A percentile compares a stretch with the other conserved stretches of the same genome.
These are phyloP conservation scores for Colletotrichum cuscutae DNA, from an alignment of 2,329 filamentous ascomycete genomes.

Conservation along the genomic window DNA sequence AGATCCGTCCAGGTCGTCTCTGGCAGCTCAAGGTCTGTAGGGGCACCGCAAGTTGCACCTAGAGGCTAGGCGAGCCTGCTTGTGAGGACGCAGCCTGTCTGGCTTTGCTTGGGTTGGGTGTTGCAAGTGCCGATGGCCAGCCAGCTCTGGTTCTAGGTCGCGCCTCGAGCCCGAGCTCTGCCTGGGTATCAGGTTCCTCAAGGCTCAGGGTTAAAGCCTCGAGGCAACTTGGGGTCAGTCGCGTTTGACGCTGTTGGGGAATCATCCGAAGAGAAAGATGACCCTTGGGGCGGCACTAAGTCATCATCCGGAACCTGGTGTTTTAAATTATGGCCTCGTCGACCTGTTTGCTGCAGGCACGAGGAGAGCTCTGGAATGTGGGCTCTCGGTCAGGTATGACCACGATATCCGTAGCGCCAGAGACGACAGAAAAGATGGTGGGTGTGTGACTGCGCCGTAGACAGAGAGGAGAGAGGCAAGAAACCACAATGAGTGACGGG, in stretches of 20 bases:
- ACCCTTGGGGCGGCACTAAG: not conserved
- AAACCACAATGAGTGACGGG: not conserved
- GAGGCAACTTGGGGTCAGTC: not conserved
- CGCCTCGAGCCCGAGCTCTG: not conserved
- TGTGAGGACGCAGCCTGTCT: not conserved
- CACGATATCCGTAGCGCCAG: not conserved
- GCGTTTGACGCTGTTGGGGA: not conserved
- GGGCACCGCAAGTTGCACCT: not conserved
- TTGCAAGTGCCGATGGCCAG: constrained; percentile 4
- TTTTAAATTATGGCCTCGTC: constrained; percentile 27
- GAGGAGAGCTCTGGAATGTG: constrained; percentile 29
- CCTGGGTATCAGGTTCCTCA: not conserved
- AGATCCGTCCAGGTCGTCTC: not conserved
- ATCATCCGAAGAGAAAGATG: not conserved
- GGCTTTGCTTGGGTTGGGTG: not conserved
- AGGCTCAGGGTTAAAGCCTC: constrained; percentile 5
- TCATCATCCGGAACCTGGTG: constrained; percentile 29
- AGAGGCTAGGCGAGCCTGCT: not conserved
- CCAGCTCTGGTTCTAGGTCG: constrained; percentile 1
- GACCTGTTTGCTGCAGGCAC: constrained; percentile 26
- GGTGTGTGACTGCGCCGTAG: not conserved
- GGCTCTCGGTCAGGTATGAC: constrained; percentile 9
- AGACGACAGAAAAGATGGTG: not conserved
- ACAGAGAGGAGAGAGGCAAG: not conserved
- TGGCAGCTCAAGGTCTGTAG: constrained; percentile 8